phyloP scores from a whole-genome alignment of 371 early-diverging fungal genomes.

The Fennellomyces sp. region DNA sequence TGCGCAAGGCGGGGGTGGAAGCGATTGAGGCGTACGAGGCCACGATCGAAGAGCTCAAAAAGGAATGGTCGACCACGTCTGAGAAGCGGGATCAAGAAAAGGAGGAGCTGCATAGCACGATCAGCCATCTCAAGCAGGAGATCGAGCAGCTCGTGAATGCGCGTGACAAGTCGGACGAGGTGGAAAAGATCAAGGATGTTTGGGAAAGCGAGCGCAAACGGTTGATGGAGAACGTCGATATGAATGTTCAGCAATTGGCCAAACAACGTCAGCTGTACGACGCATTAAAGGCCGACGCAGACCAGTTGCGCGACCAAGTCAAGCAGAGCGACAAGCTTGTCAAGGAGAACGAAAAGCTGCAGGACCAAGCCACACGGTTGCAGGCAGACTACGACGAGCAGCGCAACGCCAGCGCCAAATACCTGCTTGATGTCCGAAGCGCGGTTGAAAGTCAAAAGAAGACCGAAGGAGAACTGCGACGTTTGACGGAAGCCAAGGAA shows the following conservation, averaged over 20 bases:
- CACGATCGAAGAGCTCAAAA: slow-evolving; percentile 41
- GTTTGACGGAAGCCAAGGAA: slow-evolving; percentile 43
- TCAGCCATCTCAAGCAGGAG: slow-evolving; percentile 49
- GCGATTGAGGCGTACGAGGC: slow-evolving; percentile 41
- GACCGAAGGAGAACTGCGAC: slow-evolving; percentile 44
- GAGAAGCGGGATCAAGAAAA: slow-evolving; percentile 25
- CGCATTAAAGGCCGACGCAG: slow-evolving; percentile 37
- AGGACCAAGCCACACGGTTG: slow-evolving; percentile 34
- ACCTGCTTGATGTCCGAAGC: slow-evolving; percentile 36
- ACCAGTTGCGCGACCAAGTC: slow-evolving; percentile 33
- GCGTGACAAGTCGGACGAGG: slow-evolving; percentile 39
- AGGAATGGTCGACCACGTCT: slow-evolving; percentile 21
- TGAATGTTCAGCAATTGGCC: slow-evolving; percentile 30
- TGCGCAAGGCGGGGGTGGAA: slow-evolving; percentile 40
- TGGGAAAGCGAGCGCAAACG: slow-evolving; percentile 64
- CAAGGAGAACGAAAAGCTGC: slow-evolving; percentile 37
- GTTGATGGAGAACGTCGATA: slow-evolving; percentile 48
- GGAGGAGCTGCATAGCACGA: slow-evolving; percentile 42
- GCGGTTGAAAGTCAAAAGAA: slow-evolving; percentile 51
- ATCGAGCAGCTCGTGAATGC: slow-evolving; percentile 51
- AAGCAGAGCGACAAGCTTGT: slow-evolving; percentile 45
- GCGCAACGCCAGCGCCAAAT: slow-evolving; percentile 33
- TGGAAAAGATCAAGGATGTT: slow-evolving; percentile 50
- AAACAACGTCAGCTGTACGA: slow-evolving; percentile 35
- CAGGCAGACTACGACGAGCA: slow-evolving; percentile 41